Conservation (phyloP, 108 stramenopile species). For the Pelagomonas calceolata region DNA sequence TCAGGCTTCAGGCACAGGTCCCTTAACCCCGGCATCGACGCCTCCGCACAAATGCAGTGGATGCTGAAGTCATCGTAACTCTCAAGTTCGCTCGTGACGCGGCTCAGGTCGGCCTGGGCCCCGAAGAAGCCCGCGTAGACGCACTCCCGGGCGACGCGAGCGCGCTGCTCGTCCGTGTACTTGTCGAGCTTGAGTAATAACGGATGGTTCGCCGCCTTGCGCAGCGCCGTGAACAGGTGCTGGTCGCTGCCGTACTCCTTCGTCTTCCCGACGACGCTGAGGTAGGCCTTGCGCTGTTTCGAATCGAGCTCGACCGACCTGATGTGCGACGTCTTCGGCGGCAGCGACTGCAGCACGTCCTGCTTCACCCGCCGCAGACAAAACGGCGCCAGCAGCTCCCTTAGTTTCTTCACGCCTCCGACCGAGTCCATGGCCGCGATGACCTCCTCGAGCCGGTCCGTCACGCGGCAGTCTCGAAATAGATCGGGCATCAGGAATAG, state of each 20-base stretch:
- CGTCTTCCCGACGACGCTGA: background rate
- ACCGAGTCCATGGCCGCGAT: background rate
- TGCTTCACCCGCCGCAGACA: constrained; percentile 76
- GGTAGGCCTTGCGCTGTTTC: background rate
- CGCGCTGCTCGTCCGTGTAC: constrained; percentile 37
- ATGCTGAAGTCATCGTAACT: constrained; percentile 71
- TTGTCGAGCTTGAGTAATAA: constrained; percentile 68
- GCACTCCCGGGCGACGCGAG: constrained; percentile 40
- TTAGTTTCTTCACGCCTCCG: constrained; percentile 31
- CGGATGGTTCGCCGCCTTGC: constrained; percentile 93
- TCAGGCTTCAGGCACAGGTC: constrained; percentile 40
- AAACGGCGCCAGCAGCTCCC: constrained; percentile 78
- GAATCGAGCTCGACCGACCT: background rate
- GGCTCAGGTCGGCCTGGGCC: constrained; percentile 45
- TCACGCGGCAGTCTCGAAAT: background rate
- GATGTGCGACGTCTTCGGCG: constrained; percentile 40
- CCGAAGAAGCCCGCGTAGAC: constrained; percentile 63
- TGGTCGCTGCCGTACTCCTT: constrained; percentile 7
- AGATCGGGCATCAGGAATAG: constrained; percentile 64
- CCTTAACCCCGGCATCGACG: constrained; percentile 7
- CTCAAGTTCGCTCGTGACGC: constrained; percentile 64
- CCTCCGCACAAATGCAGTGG: constrained; percentile 60
- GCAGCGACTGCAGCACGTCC: constrained; percentile 68
- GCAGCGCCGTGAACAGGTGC: constrained; percentile 82
- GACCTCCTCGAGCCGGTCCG: background rate